Base-by-base conservation (phyloP, 495 filamentous ascomycete genomes). In the Cercophora scortea region DNA sequence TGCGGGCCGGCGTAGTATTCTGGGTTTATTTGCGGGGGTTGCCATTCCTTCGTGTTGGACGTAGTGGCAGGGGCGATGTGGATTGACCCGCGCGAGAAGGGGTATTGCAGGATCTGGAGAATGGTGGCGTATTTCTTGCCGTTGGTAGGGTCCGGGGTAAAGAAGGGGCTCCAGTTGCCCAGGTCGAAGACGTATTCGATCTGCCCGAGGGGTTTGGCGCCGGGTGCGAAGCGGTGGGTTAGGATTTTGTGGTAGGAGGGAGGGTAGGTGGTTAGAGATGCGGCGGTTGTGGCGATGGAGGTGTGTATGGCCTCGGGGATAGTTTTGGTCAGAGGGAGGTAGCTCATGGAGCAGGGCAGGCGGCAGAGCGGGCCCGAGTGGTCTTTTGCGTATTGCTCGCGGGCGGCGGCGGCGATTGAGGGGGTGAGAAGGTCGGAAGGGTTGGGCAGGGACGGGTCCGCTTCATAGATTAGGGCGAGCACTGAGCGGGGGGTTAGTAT, bases 61-160 rank as follows among this genome's bases (percentile, higher is more conserved):
- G 47, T 45, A 11, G 5, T 11, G 8, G 3, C 15, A n/a, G 67
- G 52, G 1, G 45, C 57, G 47, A 81, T 71, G 41, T 81, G 76
- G 25, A 80, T 64, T 19, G 59, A 69, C 0, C 79, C 79, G 10
- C 63, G 55, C 0, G 75, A 74, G 40, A 78, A 78, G 0, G 79
- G 79, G 49, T 76, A 74, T 56, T 80, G 76, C 5, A 80, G 64
- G 60, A 81, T 79, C 56, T 75, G 71, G 4, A 77, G 53, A 68
- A 82, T 69, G 8, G 72, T 78, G 6, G 60, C 73, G 49, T 79
- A 79, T 48, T 74, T 73, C 51, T 76, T 80, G 8, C 61, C 66
- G 0, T 42, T 46, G 0, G 46, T 40, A 1, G 67, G 58, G n/a
- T 67, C 51, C 0, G 68, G 64, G 2, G 49, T 42, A 51, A 70